A percentile compares a stretch with the other conserved stretches of the same genome.
Evolutionary conservation across 768 basidiomycete species (phyloP).

Genomic region (Lactarius hatsudake): DNA sequence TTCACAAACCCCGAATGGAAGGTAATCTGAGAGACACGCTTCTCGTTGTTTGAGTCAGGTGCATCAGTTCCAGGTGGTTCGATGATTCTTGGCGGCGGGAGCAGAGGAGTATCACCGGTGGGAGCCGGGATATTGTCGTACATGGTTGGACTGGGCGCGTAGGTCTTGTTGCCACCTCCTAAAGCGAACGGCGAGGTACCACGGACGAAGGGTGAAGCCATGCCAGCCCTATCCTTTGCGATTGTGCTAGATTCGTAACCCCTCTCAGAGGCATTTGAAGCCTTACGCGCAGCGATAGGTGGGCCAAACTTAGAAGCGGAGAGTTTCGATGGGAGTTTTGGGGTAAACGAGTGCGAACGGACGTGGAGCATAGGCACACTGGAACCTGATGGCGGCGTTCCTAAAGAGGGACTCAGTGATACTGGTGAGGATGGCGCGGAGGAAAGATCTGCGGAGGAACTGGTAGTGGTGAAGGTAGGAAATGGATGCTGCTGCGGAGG

Average conservation of each 20-base stretch:
- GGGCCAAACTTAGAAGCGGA: slow-evolving; percentile 50
- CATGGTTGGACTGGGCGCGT: slow-evolving; percentile 25
- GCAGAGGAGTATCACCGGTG: slow-evolving; percentile 38
- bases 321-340: slow-evolving; percentile 67
- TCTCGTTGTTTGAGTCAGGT: slow-evolving; percentile 37
- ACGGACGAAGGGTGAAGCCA: slow-evolving; percentile 11
- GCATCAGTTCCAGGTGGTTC: slow-evolving; percentile 39
- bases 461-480: slow-evolving; percentile 31
- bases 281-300: slow-evolving; percentile 51
- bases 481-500: slow-evolving; percentile 34
- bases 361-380: slow-evolving; percentile 42
- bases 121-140: slow-evolving; percentile 25
- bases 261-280: slow-evolving; percentile 30
- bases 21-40: slow-evolving; percentile 75
- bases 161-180: slow-evolving; percentile 26
- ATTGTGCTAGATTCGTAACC: slow-evolving; percentile 3
- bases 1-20: slow-evolving; percentile 76
- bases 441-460: slow-evolving; percentile 17
- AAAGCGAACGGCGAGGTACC: slow-evolving; percentile 36
- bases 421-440: slow-evolving; percentile 30
- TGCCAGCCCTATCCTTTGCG: slow-evolving; percentile 3
- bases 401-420: slow-evolving; percentile 35
- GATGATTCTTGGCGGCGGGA: slow-evolving; percentile 47
- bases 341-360: slow-evolving; percentile 69
- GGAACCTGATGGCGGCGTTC: slow-evolving; percentile 23